These are phyloP conservation scores for Salix caprea DNA, from an alignment of 345 rosid species.

Conservation along the genomic window DNA sequence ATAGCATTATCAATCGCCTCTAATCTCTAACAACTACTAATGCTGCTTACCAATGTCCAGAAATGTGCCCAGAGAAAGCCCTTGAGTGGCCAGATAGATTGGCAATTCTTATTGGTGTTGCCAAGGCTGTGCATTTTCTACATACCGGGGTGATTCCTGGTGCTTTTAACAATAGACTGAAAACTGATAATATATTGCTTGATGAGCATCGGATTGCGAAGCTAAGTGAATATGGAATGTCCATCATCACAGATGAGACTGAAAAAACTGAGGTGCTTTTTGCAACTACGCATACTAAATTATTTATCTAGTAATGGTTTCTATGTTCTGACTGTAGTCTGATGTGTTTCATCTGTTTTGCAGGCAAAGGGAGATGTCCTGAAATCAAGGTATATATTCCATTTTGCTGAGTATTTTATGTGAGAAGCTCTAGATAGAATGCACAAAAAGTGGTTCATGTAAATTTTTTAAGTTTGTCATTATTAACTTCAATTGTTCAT, in stretches of 20 bases:
- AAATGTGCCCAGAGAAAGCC: slow-evolving; percentile 58
- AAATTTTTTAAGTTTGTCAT: background rate
- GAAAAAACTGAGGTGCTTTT: slow-evolving; percentile 63
- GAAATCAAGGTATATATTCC: slow-evolving; percentile 46
- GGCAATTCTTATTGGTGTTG: slow-evolving; percentile 71
- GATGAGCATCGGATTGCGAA: slow-evolving; percentile 88
- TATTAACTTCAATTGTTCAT: background rate
- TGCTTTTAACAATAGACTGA: slow-evolving; percentile 60
- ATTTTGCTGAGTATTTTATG: background rate
- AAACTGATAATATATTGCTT: slow-evolving; percentile 74
- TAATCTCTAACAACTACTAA: background rate
- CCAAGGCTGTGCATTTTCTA: slow-evolving; percentile 93
- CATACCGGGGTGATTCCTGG: slow-evolving; percentile 85
- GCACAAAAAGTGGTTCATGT: background rate
- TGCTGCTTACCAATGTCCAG: slow-evolving; percentile 32
- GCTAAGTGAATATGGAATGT: slow-evolving; percentile 91
- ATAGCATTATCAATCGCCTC: background rate
- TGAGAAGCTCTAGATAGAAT: background rate
- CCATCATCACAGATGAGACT: slow-evolving; percentile 56
- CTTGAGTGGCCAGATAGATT: slow-evolving; percentile 83
- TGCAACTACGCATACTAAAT: background rate
- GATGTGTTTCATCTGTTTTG: slow-evolving; percentile 14
- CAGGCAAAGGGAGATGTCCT: slow-evolving; percentile 65
- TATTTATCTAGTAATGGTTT: slow-evolving; percentile 10
- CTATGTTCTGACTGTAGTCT: slow-evolving; percentile 12